Base-by-base conservation (phyloP, 805 yeast species). In the Ascoidea tarda region DNA sequence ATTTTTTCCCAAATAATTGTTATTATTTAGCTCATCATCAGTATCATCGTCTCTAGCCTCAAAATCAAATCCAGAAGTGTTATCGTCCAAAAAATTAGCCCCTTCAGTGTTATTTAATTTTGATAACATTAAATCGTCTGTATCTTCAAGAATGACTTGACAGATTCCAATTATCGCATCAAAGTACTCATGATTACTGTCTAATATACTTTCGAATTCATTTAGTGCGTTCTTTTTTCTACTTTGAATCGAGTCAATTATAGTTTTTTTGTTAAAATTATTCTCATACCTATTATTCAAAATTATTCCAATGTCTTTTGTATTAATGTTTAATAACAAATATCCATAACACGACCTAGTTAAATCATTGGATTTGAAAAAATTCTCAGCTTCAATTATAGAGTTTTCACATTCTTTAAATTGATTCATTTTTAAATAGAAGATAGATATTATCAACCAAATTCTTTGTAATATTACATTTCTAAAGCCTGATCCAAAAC, bases 371-470 rank as follows among this genome's bases (percentile, higher is more conserved):
- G 77, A 73, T 42, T 69, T 69, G 51, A 60, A 67, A 2, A 74
- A 70, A 1, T 71, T 65, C 53, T 77, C 82, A 1, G 95, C 87
- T 64, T 88, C 96, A 6, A 75, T 72, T 5, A 88, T 73, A 49
- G 95, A 83, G 54, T 76, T 80, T 59, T 80, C 81, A 1, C 90
- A 79, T 51, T 87, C 95, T 2, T 69, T 73, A 1, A 68, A 57
- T 46, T 77, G 64, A 1, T 77, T 81, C 5, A 76, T 72, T 54
- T 77, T 75, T 59, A 76, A 68, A 62, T 87, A 88, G 32, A 87
- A 67, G 45, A 75, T 73, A 0, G 88, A 74, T 0, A 87, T 74
- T 77, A 88, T 78, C 50, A 89, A 63, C 96, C 96, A 89, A 31
- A 87, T 61, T 42, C 72, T 71, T 59, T 82, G 87, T 49, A 81